Evolutionary conservation across 1,139 yeast species (phyloP), one percentile per base, ranked within the genome.

Genomic region (Pichia sp.): DNA sequence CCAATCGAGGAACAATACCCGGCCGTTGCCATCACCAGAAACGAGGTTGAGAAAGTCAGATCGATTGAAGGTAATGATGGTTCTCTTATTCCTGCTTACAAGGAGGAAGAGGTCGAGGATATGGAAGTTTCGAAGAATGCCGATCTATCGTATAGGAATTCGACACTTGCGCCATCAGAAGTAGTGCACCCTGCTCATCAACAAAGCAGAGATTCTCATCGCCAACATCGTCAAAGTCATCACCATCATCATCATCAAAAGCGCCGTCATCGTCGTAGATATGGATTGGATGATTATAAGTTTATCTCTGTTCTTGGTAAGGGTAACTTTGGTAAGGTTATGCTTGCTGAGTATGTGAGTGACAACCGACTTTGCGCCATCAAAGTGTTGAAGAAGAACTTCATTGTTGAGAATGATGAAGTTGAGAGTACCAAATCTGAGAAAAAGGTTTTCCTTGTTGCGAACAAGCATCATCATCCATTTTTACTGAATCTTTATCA

Each of bases 311-410:
- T 91, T 8, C 69, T 91, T 47, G 98, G 98, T 55, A 88, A 87
- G 57, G 98, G 97, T 62, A 91, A 91, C 58, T 91, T 91, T 58
- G 98, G 98, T 63, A 91, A 91, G 56, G 97, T 91, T 40, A 85
- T 91, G 88, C 71, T 91, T 48, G 97, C 96, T 3, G 95, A 87
- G 63, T 83, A 95, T 15, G 78, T 91, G 53, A 85, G 79, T 45
- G 72, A 84, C 2, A 74, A 72, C 39, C 74, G 76, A 41, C 63
- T 91, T 39, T 91, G 95, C 64, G 98, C 98, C 18, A 88, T 91
- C 40, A 91, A 91, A 62, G 96, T 91, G 18, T 70, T 91, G 59
- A 91, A 91, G 69, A 91, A 91, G 62, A 96, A 88, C 53, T 86
- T 85, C 54, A 87, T 91, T 46, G 83, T 91, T 43, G 96, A 88